These are phyloP conservation scores for Plasmodium knowlesi DNA, from an alignment of 169 alveolate species.

Conservation along the genomic window DNA sequence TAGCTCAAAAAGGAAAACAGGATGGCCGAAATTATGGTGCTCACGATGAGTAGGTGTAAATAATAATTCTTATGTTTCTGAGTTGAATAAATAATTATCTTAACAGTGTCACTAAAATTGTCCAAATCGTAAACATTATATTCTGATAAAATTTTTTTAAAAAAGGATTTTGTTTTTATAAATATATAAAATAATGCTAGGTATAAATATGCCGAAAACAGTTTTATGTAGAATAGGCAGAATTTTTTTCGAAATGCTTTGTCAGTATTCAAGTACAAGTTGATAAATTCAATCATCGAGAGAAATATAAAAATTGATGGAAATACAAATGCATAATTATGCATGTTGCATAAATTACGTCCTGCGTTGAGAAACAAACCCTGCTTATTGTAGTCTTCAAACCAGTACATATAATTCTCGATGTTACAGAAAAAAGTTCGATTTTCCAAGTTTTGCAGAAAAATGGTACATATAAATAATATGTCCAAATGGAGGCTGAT, in stretches of 20 bases:
- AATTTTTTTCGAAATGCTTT: slow-evolving; percentile 34
- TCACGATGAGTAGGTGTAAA: slow-evolving; percentile 23
- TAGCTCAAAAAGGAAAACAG: slow-evolving; percentile 1
- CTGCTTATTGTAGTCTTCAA: slow-evolving; percentile 6
- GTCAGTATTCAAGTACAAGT: slow-evolving; percentile 22
- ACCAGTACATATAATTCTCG: slow-evolving; percentile 44
- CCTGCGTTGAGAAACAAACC: slow-evolving; percentile 27
- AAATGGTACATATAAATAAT: slow-evolving; percentile 41
- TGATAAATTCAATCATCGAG: slow-evolving; percentile 32
- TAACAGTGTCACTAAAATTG: slow-evolving; percentile 19
- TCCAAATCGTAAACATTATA: slow-evolving; percentile 34
- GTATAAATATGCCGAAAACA: slow-evolving; percentile 18
- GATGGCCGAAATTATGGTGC: slow-evolving; percentile 27
- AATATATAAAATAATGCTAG: slow-evolving; percentile 42
- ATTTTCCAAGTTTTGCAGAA: slow-evolving; percentile 55
- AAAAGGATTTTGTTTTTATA: slow-evolving; percentile 38
- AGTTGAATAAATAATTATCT: slow-evolving; percentile 30
- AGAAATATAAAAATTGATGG: slow-evolving; percentile 12
- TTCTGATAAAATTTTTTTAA: slow-evolving; percentile 3
- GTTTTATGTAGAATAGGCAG: slow-evolving; percentile 14
- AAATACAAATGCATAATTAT: slow-evolving; percentile 45
- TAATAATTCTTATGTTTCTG: slow-evolving; percentile 59
- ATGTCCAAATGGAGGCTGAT: slow-evolving; percentile 45
- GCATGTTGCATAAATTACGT: slow-evolving; percentile 47
- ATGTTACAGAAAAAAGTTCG: slow-evolving; percentile 48